phyloP scores from a whole-genome alignment of 2,329 filamentous ascomycete species.

The Fusarium duplospermum region DNA sequence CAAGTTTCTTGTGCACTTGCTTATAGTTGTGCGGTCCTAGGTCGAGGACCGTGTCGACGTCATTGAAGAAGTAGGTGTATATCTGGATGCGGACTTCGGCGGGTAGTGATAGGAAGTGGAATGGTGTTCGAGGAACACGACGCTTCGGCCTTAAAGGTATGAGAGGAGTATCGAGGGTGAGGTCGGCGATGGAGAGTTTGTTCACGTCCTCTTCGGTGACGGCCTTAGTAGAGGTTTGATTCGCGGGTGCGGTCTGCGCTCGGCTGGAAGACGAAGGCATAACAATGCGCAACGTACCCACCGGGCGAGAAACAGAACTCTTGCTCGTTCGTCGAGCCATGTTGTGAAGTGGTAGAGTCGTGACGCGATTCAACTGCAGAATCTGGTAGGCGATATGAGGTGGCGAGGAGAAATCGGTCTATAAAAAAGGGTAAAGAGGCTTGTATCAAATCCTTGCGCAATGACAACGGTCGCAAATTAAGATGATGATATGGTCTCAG shows the following conservation, averaged over 20 bases:
- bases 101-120: slow-evolving; percentile 75
- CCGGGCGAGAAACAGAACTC: slow-evolving; percentile 28
- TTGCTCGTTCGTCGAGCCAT: slow-evolving; percentile 43
- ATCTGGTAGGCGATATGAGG: neutral
- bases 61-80: slow-evolving; percentile 72
- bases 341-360: neutral
- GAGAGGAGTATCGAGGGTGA: slow-evolving; percentile 56
- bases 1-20: slow-evolving; percentile 68
- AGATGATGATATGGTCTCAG: neutral
- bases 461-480: neutral
- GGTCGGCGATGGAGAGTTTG: slow-evolving; percentile 54
- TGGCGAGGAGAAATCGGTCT: slow-evolving; percentile 27
- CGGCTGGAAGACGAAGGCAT: slow-evolving; percentile 16
- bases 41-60: slow-evolving; percentile 68
- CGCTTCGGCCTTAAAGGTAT: slow-evolving; percentile 48
- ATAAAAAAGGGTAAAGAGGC: slow-evolving; percentile 6
- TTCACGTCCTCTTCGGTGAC: slow-evolving; percentile 57
- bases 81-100: slow-evolving; percentile 77
- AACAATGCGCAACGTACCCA: slow-evolving; percentile 37
- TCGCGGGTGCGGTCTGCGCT: slow-evolving; percentile 45
- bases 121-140: slow-evolving; percentile 57
- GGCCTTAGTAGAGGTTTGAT: slow-evolving; percentile 40
- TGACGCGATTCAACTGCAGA: neutral
- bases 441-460: neutral
- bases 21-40: slow-evolving; percentile 75